Percentiles rank a stretch among this genome's conserved stretches.
Conservation (phyloP, 768 basidiomycete genomes). For the Boletus rex-veris region DNA sequence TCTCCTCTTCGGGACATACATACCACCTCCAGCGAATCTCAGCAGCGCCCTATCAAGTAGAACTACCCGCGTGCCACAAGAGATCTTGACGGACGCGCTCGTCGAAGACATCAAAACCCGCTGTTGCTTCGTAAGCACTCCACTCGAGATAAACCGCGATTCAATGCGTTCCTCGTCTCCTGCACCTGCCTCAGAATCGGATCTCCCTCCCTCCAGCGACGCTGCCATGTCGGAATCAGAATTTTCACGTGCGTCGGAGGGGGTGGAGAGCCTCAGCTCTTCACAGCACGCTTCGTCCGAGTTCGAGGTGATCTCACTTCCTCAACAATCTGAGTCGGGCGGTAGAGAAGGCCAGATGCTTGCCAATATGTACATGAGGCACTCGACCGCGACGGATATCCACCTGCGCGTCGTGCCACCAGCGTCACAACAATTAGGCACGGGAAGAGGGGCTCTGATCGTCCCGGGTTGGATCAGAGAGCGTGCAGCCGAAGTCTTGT, state of each 20-base stretch:
- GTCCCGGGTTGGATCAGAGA: conserved; percentile 97
- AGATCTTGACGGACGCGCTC: conserved; percentile 74
- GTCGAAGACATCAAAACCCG: conserved; percentile 89
- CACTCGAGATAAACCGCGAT: conserved; percentile 40
- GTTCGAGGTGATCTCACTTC: conserved; percentile 51
- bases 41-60: conserved; percentile 61
- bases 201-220: conserved; percentile 49
- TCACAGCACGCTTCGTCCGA: conserved; percentile 50
- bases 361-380: conserved; percentile 64
- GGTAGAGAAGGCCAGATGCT: conserved; percentile 43
- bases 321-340: conserved; percentile 32
- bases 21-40: conserved; percentile 75
- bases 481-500: conserved; percentile 84
- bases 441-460: conserved; percentile 72
- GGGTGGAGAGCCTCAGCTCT: conserved; percentile 45
- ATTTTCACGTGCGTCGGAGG: conserved; percentile 51
- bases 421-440: conserved; percentile 59
- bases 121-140: conserved; percentile 80
- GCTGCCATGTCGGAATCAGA: conserved; percentile 65
- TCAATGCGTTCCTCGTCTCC: conserved; percentile 34
- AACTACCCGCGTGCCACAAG: conserved; percentile 67
- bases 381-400: conserved; percentile 77
- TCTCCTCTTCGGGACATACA: conserved; percentile 76
- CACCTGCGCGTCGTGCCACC: conserved; percentile 69
- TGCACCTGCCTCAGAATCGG: conserved; percentile 34